Conservation (phyloP, 2,329 filamentous ascomycete species). For the Fusarium sp. region DNA sequence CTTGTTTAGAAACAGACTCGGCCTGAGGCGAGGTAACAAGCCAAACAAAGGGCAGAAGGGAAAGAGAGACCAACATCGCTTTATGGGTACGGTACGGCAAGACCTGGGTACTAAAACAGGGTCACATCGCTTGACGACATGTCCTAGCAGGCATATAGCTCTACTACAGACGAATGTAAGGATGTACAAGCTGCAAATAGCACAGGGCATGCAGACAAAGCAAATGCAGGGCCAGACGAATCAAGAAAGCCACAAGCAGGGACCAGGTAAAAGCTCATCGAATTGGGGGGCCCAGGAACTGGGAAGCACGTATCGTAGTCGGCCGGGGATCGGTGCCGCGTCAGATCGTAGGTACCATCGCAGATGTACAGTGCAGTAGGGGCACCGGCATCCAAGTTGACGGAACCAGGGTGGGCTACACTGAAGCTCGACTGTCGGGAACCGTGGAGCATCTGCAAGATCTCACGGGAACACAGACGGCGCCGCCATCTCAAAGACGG, state of each 20-base stretch:
- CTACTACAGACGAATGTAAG: slow-evolving; percentile 13
- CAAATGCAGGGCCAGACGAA: slow-evolving; percentile 37
- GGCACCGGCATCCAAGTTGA: slow-evolving; percentile 49
- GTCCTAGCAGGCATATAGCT: slow-evolving; percentile 26
- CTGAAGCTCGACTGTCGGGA: slow-evolving; percentile 42
- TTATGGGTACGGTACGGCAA: slow-evolving; percentile 45
- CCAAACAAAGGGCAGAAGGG: slow-evolving; percentile 38
- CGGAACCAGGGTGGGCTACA: slow-evolving; percentile 47
- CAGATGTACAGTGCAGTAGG: slow-evolving; percentile 29
- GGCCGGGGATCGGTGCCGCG: slow-evolving; percentile 36
- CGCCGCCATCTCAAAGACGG: slow-evolving; percentile 48
- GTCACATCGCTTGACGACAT: slow-evolving; percentile 38
- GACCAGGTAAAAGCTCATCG: slow-evolving; percentile 29
- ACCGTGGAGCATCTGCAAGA: slow-evolving; percentile 47
- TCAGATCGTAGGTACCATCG: slow-evolving; percentile 43
- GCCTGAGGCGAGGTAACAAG: slow-evolving; percentile 48
- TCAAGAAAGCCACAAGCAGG: slow-evolving; percentile 33
- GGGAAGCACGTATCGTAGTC: slow-evolving; percentile 30
- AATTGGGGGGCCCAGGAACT: slow-evolving; percentile 27
- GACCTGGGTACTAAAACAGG: slow-evolving; percentile 32
- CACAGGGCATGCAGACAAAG: slow-evolving; percentile 27
- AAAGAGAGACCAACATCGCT: slow-evolving; percentile 33
- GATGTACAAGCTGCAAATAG: slow-evolving; percentile 25
- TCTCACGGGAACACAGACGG: slow-evolving; percentile 45
- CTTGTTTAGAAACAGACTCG: slow-evolving; percentile 50